Evolutionary conservation across 805 yeast genomes (phyloP), one percentile per base, ranked within the genome.

Genomic region (Ogataea nonfermentans): DNA sequence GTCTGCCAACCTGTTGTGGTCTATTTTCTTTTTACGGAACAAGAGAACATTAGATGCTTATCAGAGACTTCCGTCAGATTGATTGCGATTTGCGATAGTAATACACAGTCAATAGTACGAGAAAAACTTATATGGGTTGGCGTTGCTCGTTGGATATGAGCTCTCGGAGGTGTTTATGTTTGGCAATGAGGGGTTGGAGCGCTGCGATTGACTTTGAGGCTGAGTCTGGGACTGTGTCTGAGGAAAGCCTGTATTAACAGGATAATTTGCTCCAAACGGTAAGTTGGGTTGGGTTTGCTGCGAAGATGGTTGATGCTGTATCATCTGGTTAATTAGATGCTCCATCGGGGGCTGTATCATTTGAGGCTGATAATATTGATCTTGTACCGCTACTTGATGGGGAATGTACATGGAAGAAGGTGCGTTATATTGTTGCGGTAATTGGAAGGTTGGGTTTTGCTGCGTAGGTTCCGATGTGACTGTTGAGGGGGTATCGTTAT

Each of bases 1-100:
- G 8, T n/a, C 37, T 6, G 57, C 62, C 2, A 50, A 53, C 3
- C 7, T 37, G 2, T 26, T 55, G 24, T 64, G 68, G 68, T 14
- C 50, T 6, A 28, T 9, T 4, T 61, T 61, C 41, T 61, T 51
- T 30, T 26, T 51, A 12, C 35, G 20, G 11, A 37, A 55, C 44
- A 46, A 42, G 31, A 32, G 32, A 12, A 37, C 32, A 2, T 40
- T 51, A 11, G 53, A 56, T 26, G 22, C 43, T n/a, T 39, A 45
- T 23, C 17, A 34, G 20, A 41, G 57, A 22, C 40, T 55, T 24
- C n/a, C 37, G 5, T 32, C 31, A 10, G 35, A 33, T 6, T 32
- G 22, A 19, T 6, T 19, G 22, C 22, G 8, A 19, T 19, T 19
- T 19, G 22, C 22, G 5, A 19, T 19, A 19, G 22, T 8, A 19